Evolutionary conservation across 371 early-diverging fungal genomes (phyloP).

Genomic region (Amoeboaphelidium protococcarum): DNA sequence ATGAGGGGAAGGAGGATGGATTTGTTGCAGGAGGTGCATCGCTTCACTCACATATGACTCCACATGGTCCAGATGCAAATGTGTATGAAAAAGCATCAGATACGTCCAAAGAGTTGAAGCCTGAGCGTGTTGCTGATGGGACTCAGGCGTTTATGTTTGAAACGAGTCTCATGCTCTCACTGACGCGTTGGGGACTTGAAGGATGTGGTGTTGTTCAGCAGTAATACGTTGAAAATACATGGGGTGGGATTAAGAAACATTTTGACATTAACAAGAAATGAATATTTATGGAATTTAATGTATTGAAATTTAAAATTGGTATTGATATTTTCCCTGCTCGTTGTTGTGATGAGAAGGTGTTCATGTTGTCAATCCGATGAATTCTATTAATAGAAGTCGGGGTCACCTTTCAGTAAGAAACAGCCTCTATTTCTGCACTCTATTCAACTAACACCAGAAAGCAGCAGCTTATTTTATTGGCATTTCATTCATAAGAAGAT

Average conservation of each 20-base stretch:
- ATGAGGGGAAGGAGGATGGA: conserved; percentile 70
- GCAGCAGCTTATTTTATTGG: too few relatives aligned
- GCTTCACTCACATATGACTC: conserved; percentile 35
- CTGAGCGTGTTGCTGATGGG: conserved; percentile 41
- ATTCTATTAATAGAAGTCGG: not conserved
- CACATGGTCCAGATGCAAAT: conserved; percentile 75
- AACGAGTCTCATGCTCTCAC: conserved; percentile 41
- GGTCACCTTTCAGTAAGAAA: too few relatives aligned
- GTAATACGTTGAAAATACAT: not conserved
- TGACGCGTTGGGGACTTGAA: conserved; percentile 57
- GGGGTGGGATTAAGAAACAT: not conserved
- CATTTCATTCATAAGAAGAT: too few relatives aligned
- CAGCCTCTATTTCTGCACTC: too few relatives aligned
- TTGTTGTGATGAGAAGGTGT: not conserved
- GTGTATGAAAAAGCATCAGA: conserved; percentile 47
- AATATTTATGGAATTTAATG: not conserved
- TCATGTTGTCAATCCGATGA: not conserved
- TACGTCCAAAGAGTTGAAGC: conserved; percentile 39
- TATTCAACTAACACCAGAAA: too few relatives aligned
- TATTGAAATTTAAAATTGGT: not conserved
- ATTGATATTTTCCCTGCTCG: not conserved
- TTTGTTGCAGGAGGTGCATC: conserved; percentile 84
- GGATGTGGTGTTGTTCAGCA: conserved; percentile 13
- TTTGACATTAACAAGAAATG: not conserved
- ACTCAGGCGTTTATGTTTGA: conserved; percentile 93